Conservation (phyloP, 331 rosid species). For the Prunus yedoensis region DNA sequence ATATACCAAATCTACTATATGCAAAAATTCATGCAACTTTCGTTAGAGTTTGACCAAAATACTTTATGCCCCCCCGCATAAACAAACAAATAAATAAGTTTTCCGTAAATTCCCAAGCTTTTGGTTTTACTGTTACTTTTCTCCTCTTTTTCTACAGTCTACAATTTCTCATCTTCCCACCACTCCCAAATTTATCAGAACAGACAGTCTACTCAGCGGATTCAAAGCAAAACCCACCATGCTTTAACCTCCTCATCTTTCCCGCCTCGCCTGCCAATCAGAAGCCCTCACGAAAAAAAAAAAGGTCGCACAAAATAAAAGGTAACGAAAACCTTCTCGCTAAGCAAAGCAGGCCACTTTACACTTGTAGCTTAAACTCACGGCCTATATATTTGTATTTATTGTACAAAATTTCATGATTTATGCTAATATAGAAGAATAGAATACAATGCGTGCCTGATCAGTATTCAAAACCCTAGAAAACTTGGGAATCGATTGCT, state of each 20-base stretch:
- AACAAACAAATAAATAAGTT: neutral
- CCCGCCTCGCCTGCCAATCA: conserved; percentile 12
- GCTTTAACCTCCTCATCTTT: neutral
- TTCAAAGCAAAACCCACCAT: neutral
- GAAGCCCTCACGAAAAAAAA: neutral
- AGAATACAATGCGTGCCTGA: neutral
- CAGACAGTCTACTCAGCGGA: neutral
- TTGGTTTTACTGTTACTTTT: neutral
- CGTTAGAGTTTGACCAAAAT: neutral
- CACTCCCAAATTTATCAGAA: neutral
- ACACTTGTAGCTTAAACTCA: neutral
- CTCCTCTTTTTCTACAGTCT: neutral
- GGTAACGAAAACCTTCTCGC: conserved; percentile 1
- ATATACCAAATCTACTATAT: too few species aligned
- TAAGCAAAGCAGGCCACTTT: conserved; percentile 12
- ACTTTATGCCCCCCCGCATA: neutral
- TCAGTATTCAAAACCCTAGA: conserved; percentile 5
- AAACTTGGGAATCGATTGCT: neutral
- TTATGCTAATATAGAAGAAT: neutral
- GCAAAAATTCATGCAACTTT: neutral
- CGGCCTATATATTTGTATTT: neutral
- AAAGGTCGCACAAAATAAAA: neutral
- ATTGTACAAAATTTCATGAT: neutral
- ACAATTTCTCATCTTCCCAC: neutral
- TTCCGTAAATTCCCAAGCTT: neutral